Conservation (phyloP, 768 basidiomycete genomes). For the Trametes sanguinea region DNA sequence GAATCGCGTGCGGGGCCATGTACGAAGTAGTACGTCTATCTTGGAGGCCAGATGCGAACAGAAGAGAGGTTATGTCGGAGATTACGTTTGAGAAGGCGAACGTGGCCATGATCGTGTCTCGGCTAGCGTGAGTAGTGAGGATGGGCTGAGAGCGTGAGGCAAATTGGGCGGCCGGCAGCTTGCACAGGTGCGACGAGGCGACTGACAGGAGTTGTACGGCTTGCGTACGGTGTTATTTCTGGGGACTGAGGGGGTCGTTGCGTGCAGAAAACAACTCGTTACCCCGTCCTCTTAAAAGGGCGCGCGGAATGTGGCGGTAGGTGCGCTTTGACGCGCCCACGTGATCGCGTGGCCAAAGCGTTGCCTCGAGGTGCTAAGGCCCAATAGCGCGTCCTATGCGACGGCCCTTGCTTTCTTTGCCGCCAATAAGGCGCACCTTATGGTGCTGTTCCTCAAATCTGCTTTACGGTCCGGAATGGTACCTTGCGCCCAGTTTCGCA, state of each 20-base stretch:
- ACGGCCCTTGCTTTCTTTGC: not conserved
- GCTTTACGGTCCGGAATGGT: too few relatives aligned
- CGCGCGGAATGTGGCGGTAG: constrained; percentile 1
- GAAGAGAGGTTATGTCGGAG: not conserved
- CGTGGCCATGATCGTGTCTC: constrained; percentile 7
- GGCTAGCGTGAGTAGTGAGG: constrained; percentile 7
- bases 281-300: not conserved
- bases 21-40: not conserved
- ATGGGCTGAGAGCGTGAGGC: constrained; percentile 7
- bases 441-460: too few relatives aligned
- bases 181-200: not conserved
- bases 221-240: too few relatives aligned
- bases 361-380: not conserved
- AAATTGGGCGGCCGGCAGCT: not conserved
- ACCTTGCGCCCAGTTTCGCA: too few relatives aligned
- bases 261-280: not conserved
- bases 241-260: not conserved
- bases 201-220: not conserved
- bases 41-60: not conserved
- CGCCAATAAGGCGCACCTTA: not conserved
- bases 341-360: constrained; percentile 15
- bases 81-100: constrained; percentile 4
- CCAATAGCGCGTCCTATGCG: not conserved
- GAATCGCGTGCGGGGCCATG: not conserved
- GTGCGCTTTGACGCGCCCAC: constrained; percentile 11